A percentile compares a stretch with the other conserved stretches of the same genome.
Conservation (phyloP, 169 alveolate genomes). For the Babesia microti region DNA sequence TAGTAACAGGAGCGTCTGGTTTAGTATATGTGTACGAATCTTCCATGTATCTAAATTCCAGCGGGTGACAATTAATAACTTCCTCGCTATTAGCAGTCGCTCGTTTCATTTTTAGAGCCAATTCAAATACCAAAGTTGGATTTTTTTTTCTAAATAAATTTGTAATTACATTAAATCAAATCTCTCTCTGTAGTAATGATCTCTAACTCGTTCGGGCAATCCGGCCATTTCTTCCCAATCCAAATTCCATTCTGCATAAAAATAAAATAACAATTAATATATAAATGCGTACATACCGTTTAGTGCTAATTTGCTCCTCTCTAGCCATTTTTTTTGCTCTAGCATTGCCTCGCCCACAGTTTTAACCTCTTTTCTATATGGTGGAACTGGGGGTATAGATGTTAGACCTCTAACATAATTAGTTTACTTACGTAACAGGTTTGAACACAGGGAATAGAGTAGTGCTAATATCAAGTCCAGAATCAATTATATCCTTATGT, state of each 20-base stretch:
- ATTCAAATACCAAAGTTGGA: constrained; percentile 19
- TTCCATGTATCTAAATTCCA: constrained; percentile 44
- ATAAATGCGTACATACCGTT: not conserved
- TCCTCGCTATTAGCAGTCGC: constrained; percentile 8
- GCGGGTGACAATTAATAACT: constrained; percentile 7
- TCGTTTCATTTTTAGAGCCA: constrained; percentile 10
- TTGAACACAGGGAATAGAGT: constrained; percentile 23
- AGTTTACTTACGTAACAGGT: constrained; percentile 11
- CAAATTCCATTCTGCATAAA: constrained; percentile 43
- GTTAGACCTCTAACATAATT: constrained; percentile 11
- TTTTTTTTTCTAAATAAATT: constrained; percentile 15
- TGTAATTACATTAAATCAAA: constrained; percentile 8
- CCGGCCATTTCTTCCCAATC: constrained; percentile 46
- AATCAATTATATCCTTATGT: constrained; percentile 27
- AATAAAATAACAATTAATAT: not conserved
- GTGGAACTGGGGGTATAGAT: not conserved
- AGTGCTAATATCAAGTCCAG: constrained; percentile 25
- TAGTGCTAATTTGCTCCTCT: constrained; percentile 18
- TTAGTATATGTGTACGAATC: constrained; percentile 49
- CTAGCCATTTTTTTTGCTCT: constrained; percentile 50
- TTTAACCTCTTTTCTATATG: constrained; percentile 26
- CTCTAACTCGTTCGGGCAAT: constrained; percentile 40
- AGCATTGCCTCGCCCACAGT: constrained; percentile 54
- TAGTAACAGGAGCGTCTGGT: constrained; percentile 42
- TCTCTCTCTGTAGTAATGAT: constrained; percentile 41